Percentiles rank a stretch among this genome's conserved stretches.
phyloP scores from a whole-genome alignment of 1,284 basidiomycete genomes.

The Xerocomus amazonicus region DNA sequence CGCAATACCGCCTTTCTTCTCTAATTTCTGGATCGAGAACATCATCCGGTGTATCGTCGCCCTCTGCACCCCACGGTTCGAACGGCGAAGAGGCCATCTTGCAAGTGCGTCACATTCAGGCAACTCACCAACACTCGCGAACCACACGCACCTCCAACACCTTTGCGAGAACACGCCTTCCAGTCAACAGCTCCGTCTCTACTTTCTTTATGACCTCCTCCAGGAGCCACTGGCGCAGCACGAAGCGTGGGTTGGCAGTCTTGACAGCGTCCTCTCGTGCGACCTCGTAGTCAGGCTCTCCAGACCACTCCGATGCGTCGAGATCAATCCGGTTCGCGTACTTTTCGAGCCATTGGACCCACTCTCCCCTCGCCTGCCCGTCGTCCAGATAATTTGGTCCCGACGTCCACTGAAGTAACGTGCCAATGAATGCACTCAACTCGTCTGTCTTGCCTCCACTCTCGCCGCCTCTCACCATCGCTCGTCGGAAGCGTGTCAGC shows the following conservation, averaged over 20 bases:
- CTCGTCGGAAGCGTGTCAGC: slow-evolving; percentile 63
- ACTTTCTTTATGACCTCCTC: slow-evolving; percentile 78
- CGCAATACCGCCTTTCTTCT: slow-evolving; percentile 77
- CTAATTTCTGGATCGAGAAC: slow-evolving; percentile 54
- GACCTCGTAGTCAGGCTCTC: slow-evolving; percentile 37
- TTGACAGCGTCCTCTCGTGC: slow-evolving; percentile 45
- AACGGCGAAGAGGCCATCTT: slow-evolving; percentile 83
- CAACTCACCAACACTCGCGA: no score
- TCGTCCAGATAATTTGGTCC: slow-evolving; percentile 44
- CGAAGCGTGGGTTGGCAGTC: slow-evolving; percentile 79
- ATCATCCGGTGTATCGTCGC: slow-evolving; percentile 36
- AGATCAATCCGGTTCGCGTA: slow-evolving; percentile 61
- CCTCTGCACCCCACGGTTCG: slow-evolving; percentile 75
- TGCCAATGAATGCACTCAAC: slow-evolving; percentile 45
- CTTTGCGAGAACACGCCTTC: slow-evolving; percentile 65
- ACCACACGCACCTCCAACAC: slow-evolving; percentile 60
- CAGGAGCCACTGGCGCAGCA: slow-evolving; percentile 88
- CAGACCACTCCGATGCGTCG: slow-evolving; percentile 45
- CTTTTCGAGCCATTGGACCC: slow-evolving; percentile 63
- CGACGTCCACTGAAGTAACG: slow-evolving; percentile 47
- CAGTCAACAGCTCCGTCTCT: slow-evolving; percentile 56
- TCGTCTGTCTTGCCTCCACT: slow-evolving; percentile 21
- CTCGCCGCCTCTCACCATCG: slow-evolving; percentile 30
- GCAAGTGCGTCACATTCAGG: neutral
- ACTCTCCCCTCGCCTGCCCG: slow-evolving; percentile 43